Base-by-base conservation (phyloP, 345 rosid species). In the Gossypium australe region DNA sequence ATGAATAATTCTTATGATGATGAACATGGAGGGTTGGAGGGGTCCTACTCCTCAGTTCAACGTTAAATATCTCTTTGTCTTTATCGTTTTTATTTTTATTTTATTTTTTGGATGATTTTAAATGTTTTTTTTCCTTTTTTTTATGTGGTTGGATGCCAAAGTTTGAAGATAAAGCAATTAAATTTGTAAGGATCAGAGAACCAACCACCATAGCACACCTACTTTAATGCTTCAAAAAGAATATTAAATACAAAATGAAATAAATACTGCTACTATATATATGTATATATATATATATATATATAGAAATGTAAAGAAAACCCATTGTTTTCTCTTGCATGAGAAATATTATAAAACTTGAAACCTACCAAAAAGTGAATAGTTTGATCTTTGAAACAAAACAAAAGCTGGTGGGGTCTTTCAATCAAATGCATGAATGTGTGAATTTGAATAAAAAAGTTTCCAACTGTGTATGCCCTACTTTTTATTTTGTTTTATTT, bases 111-210 rank as follows among this genome's bases (percentile, higher is more conserved):
- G 0, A 59, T 47, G 17, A 58, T 75, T 43, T 68, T 58, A 58
- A 58, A 12, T 4, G 25, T 18, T 63, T 83, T 22, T 9, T 24
- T 56, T 81, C 1, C 0, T 0, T 29, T 47, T 24, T 2, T 78
- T 80, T 60, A 11, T 80, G 85, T 84, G 87, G 85, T 82, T 80
- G 84, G 86, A 84, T 75, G 82, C 51, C 47, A 70, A 79, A 72
- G 82, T 83, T 81, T 71, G 78, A 82, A 82, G 89, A 89, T 87
- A 89, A 87, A 85, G 88, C 88, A 85, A 84, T 83, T 86, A 83
- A 84, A 81, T 78, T 69, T 80, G 78, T 5, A 52, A 72, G 85
- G 67, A 81, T 77, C 83, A 73, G 43, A 61, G 75, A 74, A 73
- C 84, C 90, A 87, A 87, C 89, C 84, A 85, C 87, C 89, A 58